phyloP scores from a whole-genome alignment of 2,329 filamentous ascomycete species.

The Grosmannia penicillata region DNA sequence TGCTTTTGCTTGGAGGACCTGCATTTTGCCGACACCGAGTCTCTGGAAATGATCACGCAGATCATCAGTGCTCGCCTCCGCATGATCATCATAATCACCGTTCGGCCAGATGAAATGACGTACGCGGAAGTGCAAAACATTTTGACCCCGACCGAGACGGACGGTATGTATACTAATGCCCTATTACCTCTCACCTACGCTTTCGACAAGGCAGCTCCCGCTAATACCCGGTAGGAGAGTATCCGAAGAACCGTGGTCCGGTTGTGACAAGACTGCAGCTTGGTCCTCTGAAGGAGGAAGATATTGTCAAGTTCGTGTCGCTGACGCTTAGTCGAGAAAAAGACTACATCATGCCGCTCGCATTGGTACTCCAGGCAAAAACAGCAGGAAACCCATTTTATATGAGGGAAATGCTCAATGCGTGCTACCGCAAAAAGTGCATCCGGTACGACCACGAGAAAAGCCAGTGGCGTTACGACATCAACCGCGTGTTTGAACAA shows the following conservation, averaged over 20 bases:
- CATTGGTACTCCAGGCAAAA: constrained; percentile 77
- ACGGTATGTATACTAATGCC: constrained; percentile 22
- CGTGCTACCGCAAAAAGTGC: constrained; percentile 72
- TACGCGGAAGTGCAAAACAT: constrained; percentile 39
- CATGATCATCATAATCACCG: constrained; percentile 69
- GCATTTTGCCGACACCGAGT: constrained; percentile 82
- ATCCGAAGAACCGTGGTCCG: constrained; percentile 30
- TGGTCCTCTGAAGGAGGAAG: constrained; percentile 57
- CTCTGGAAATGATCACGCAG: constrained; percentile 65
- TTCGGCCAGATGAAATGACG: constrained; percentile 50
- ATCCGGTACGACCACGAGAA: constrained; percentile 84
- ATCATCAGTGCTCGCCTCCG: constrained; percentile 67
- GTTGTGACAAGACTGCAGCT: constrained; percentile 58
- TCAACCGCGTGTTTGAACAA: constrained; percentile 74
- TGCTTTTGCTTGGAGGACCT: constrained; percentile 82
- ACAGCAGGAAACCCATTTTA: constrained; percentile 83
- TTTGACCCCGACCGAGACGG: constrained; percentile 36
- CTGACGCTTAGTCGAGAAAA: constrained; percentile 61
- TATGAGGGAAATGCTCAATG: constrained; percentile 78
- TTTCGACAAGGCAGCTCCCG: too few species aligned
- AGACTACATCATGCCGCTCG: constrained; percentile 61
- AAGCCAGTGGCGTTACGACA: constrained; percentile 68
- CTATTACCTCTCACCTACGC: too few species aligned
- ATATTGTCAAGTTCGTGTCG: constrained; percentile 71
- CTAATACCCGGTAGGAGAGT: constrained; percentile 19